Evolutionary conservation across 2,329 filamentous ascomycete species (phyloP), one percentile per base, ranked within the genome.

Genomic region (Massarina eburnea): DNA sequence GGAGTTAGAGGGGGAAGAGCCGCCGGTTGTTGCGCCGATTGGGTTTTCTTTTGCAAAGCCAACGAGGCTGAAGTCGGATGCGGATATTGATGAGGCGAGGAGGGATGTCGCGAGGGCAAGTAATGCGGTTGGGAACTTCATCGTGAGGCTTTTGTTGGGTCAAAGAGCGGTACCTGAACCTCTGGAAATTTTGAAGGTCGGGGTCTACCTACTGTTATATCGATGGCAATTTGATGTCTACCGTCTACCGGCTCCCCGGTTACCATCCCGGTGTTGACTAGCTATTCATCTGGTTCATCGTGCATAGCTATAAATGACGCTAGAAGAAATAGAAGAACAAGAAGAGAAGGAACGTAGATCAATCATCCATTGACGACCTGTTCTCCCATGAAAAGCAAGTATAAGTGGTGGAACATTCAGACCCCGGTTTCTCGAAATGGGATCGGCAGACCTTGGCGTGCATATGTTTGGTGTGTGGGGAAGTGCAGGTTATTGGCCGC

Each of bases 21-120:
- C 66, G 30, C 66, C 64, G 26, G 62, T 67, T 2, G 65, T 68
- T 18, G 62, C 41, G 12, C 64, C 64, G 27, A 67, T 47, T 17
- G 63, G 66, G 30, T 68, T 68, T 37, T 67, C 61, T 45, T 66
- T 68, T 21, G 49, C 64, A 40, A 60, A 67, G 7, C 64, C 66
- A 12, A 62, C 62, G 8, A 67, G 61, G 22, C 46, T 47, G 43
- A 62, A 68, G 44, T 64, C 57, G 2, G 44, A 8, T 9, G 20
- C 20, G 2, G 34, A 2, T 17, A 33, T 30, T 29, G 47, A 46
- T 34, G 52, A 51, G 18, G 49, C 33, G 9, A 61, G 45, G 5
- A 54, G 43, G 15, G 62, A 40, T 4, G 54, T 49, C 30, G 59
- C 24, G 34, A 64, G 26, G 4, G 56, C 50, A 18, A 56, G 33